Base-by-base conservation (phyloP, 306 rosid species). In the Sphenostylis stenocarpa region DNA sequence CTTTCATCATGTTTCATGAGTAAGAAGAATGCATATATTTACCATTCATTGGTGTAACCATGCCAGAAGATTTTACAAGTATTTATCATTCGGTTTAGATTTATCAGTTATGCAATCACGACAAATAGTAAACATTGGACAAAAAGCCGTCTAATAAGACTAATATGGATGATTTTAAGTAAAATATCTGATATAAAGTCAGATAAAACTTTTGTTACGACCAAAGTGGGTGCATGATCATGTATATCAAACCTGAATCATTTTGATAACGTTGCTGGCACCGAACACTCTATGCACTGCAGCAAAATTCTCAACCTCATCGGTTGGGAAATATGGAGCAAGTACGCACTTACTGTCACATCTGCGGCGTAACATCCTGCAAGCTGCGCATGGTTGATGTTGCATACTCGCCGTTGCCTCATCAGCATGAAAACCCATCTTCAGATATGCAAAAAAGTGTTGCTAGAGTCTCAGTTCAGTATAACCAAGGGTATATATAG, bases 331-430 rank as follows among this genome's bases (percentile, higher is more conserved):
- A 66, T 76, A 82, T 13, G 78, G 82, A n/a, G 81, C 81, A 45
- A 82, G 78, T 8, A 33, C 26, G 74, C 85, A 82, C 1, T 53
- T 82, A 26, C 12, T 23, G 52, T 82, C 85, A 44, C 85, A 82
- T 71, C 78, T 69, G 43, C 85, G 73, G 52, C 85, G 81, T 17
- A 81, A 71, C 77, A 76, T 68, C 62, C 81, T 36, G 67, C 85
- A 81, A 49, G 85, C 85, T 49, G 85, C 85, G 23, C 85, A 81
- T 19, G 85, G 85, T 60, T 75, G 85, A 6, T 60, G 81, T 9
- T 75, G 81, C 26, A 19, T 63, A 19, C 26, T 75, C 2, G 29
- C 23, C 47, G 28, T 6, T 61, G 31, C 73, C 53, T 19, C 67
- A 24, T 19, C 67, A 24, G 21, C 41, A 39, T 31, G 29, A 58